Evolutionary conservation across 1,284 basidiomycete species (phyloP), one percentile per base, ranked within the genome.

Genomic region (Ustilago shanxiensis): DNA sequence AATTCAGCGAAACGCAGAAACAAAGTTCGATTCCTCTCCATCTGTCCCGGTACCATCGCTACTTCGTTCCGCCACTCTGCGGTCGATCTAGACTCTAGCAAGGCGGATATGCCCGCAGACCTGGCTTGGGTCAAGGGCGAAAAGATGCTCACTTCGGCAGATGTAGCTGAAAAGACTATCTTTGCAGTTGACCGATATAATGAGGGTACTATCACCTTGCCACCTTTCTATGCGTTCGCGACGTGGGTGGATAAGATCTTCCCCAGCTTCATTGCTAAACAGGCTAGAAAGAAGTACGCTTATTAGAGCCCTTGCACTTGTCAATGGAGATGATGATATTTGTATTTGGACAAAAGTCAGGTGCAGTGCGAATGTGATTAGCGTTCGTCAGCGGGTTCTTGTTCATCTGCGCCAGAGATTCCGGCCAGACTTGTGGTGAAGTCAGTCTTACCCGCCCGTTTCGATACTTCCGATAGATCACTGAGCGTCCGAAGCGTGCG

Each of bases 11-110:
- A 66, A 44, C 57, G 44, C 20, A 65, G 83, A 1, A 59, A 75
- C 9, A 64, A 66, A 5, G 76, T 86, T 9, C 67, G 58, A 31
- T 85, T 85, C 76, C 69, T 84, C 16, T 71, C 79, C 47, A 59
- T 85, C 18, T 76, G 77, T 33, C 84, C 84, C 0, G 84, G 81
- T 3, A 85, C 83, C 18, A 85, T 86, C 58, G 51, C 67, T 22
- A 82, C 79, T 22, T 80, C 73, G 29, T 86, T 86, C 64, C 61
- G 82, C 14, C 67, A 69, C 29, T 77, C 76, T 22, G 82, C 82
- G 3, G 79, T 83, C n/a, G 82, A 83, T 55, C 55, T 76, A 18
- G 55, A 65, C 22, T 33, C 52, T 3, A 58, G 24, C 50, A 53
- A 55, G n/a, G 41, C 39, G 28, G 58, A 64, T 8, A 58, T 72